Evolutionary conservation across 2,329 filamentous ascomycete species (phyloP), one percentile per base, ranked within the genome.

Genomic region (Corynespora cassiicola): DNA sequence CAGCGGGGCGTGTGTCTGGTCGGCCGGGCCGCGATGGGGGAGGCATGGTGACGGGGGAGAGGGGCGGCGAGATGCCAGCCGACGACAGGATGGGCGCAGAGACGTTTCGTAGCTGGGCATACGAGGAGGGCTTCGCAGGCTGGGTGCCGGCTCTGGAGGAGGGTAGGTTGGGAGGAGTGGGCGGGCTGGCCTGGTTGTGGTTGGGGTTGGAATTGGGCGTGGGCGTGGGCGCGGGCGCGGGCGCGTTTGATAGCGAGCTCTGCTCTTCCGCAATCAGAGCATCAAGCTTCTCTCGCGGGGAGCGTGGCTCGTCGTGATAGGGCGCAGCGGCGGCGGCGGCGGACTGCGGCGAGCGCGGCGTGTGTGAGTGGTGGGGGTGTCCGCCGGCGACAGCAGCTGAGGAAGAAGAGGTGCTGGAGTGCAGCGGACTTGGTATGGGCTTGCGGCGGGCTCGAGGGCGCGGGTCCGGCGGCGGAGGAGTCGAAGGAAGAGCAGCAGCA

Each of bases 211-310:
- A 43, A 37, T 15, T 39, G 47, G 40, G 41, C 31, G 36, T 32
- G n/a, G n/a, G 44, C 34, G 36, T 37, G 45, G 40, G 28, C 25
- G 43, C 47, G 47, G 42, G 53, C 34, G 44, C 47, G 46, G 45
- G 23, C 20, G 45, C 29, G 16, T 39, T 34, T 25, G 42, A 26
- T 17, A 32, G 40, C 36, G 45, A 52, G 22, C 45, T 47, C 34
- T 54, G 51, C 50, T 65, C 61, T 34, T 62, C 57, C 18, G 65
- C 65, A 34, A 71, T 52, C 45, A 70, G 55, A 30, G 60, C 64
- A 47, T 69, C 66, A 33, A 70, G 61, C 50, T 62, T 64, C 51
- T 68, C 63, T 28, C 65, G 58, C 29, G 67, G 66, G 14, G 63
- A 66, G 45, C 65, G 65, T 50, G 66, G 63, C 38, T 49, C 49